These are phyloP conservation scores for Persicaria maculosa DNA, from an alignment of 148 eudicot genomes.

Conservation along the genomic window DNA sequence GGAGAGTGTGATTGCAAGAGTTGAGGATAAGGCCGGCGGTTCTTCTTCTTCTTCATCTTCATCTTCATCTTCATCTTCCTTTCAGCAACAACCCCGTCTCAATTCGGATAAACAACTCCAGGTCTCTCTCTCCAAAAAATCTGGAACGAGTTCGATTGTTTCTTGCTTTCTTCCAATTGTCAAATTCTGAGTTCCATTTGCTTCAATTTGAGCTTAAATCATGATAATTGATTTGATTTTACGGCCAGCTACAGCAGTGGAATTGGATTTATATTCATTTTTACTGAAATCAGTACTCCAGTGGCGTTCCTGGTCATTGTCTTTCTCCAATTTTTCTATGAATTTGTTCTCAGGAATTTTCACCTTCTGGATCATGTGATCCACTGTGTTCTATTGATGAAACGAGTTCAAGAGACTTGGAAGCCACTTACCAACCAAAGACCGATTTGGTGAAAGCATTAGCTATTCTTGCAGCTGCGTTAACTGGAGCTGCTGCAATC, in stretches of 20 bases:
- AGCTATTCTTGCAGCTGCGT: slow-evolving; percentile 70
- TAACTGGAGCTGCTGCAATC: slow-evolving; percentile 70
- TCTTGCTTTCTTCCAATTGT: neutral
- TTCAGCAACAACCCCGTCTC: too few relatives aligned
- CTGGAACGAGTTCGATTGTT: neutral
- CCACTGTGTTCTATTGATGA: slow-evolving; percentile 87
- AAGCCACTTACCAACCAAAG: slow-evolving; percentile 62
- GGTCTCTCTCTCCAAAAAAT: neutral
- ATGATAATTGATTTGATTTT: neutral
- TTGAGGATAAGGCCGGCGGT: slow-evolving; percentile 2
- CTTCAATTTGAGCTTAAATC: neutral
- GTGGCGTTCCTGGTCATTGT: too few relatives aligned
- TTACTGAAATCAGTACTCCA: neutral
- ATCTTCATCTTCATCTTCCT: neutral
- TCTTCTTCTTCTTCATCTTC: neutral
- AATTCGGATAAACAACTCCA: neutral
- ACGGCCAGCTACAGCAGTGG: neutral
- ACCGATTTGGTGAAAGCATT: slow-evolving; percentile 81
- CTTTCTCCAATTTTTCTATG: neutral
- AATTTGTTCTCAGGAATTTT: neutral
- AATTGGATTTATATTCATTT: neutral
- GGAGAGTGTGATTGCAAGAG: neutral
- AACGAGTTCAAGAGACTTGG: slow-evolving; percentile 52
- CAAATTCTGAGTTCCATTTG: neutral
- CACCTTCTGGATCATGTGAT: slow-evolving; percentile 60